Evolutionary conservation across 768 basidiomycete species (phyloP).

Genomic region (Sarcodon sp.): DNA sequence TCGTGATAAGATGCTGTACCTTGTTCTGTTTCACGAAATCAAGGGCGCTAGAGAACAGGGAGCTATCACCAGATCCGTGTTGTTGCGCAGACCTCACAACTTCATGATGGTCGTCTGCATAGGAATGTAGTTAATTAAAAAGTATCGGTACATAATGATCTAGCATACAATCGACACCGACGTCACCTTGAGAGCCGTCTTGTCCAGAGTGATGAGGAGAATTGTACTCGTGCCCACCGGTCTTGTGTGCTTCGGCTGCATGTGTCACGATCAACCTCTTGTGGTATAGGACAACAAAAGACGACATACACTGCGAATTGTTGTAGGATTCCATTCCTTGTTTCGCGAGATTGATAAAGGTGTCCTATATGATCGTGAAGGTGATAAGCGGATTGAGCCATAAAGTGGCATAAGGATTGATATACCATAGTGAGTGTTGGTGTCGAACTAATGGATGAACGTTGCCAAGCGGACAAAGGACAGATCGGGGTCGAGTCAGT

Average conservation of each 20-base stretch:
- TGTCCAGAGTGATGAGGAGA: conserved; percentile 29
- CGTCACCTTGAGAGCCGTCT: conserved; percentile 12
- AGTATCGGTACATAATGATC: neutral
- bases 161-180: conserved; percentile 11
- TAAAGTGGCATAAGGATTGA: no score
- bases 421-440: no score
- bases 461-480: no score
- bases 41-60: conserved; percentile 44
- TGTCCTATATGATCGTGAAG: conserved; percentile 29
- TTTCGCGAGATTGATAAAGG: conserved; percentile 59
- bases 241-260: conserved; percentile 20
- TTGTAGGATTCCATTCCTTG: conserved; percentile 45
- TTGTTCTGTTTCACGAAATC: conserved; percentile 37
- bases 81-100: conserved; percentile 41
- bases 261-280: neutral
- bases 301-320: conserved; percentile 29
- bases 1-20: conserved; percentile 16
- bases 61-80: conserved; percentile 43
- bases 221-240: conserved; percentile 57
- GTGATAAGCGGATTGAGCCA: no score
- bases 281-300: neutral
- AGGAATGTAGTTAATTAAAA: conserved; percentile 4
- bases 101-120: conserved; percentile 49
- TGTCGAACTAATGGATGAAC: no score
- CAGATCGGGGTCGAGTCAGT: no score